Percentiles rank a stretch among this genome's conserved stretches.
phyloP scores from a whole-genome alignment of 352 stramenopile species.

The Phytophthora citricola region DNA sequence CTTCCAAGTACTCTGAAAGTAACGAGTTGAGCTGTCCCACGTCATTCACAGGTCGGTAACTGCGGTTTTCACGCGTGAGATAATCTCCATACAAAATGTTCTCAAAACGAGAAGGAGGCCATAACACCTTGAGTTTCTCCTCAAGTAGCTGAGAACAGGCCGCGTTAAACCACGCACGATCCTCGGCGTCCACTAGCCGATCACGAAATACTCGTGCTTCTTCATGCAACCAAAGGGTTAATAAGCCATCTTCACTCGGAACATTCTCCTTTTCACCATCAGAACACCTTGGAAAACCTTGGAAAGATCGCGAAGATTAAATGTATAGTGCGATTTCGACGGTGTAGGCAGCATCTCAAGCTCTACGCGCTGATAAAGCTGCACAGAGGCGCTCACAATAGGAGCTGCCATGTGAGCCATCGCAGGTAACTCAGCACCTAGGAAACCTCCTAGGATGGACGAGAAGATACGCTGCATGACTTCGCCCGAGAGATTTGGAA shows the following conservation, averaged over 20 bases:
- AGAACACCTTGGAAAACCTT: slow-evolving; percentile 95
- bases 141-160: slow-evolving; percentile 77
- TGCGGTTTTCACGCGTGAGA: slow-evolving; percentile 78
- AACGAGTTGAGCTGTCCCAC: slow-evolving; percentile 73
- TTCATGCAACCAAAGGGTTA: slow-evolving; percentile 93
- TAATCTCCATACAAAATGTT: slow-evolving; percentile 93
- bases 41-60: slow-evolving; percentile 77
- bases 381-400: slow-evolving; percentile 90
- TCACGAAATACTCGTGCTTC: slow-evolving; percentile 93
- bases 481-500: slow-evolving; percentile 82
- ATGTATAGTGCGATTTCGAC: slow-evolving; percentile 94
- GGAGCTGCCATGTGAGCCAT: slow-evolving; percentile 75
- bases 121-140: slow-evolving; percentile 70
- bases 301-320: slow-evolving; percentile 93
- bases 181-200: slow-evolving; percentile 87
- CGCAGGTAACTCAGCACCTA: slow-evolving; percentile 69
- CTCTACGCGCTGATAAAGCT: slow-evolving; percentile 90
- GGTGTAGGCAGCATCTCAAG: slow-evolving; percentile 91
- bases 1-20: slow-evolving; percentile 92
- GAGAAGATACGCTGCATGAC: slow-evolving; percentile 92
- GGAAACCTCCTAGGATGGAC: slow-evolving; percentile 90
- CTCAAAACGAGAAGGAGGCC: slow-evolving; percentile 71
- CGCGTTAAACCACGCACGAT: slow-evolving; percentile 90
- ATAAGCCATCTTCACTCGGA: slow-evolving; percentile 67
- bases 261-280: slow-evolving; percentile 91